Evolutionary conservation across 2,329 filamentous ascomycete genomes (phyloP).

Genomic region (Monosporascus cannonballus): DNA sequence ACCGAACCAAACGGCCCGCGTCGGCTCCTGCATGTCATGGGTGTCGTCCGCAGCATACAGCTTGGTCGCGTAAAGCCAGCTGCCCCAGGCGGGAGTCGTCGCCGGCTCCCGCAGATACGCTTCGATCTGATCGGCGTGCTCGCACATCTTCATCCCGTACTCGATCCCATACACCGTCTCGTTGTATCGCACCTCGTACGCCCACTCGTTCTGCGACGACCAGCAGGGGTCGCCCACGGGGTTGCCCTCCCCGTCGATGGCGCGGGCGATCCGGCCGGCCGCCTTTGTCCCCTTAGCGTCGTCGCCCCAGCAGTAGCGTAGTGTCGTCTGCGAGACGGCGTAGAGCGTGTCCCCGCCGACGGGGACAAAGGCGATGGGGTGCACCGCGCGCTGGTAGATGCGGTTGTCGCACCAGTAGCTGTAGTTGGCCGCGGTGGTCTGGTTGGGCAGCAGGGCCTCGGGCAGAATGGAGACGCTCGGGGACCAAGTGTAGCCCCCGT

Average conservation of each 20-base stretch:
- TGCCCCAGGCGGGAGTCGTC: slow-evolving; percentile 13
- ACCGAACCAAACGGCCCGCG: slow-evolving; percentile 15
- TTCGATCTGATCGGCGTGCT: slow-evolving; percentile 1
- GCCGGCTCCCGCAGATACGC: slow-evolving; percentile 4
- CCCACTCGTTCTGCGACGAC: slow-evolving; percentile 14
- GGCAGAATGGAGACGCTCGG: slow-evolving; percentile 11
- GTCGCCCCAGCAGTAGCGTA: slow-evolving; percentile 5
- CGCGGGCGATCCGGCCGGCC: slow-evolving; percentile 11
- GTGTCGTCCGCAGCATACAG: slow-evolving; percentile 10
- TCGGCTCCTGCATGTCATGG: slow-evolving; percentile 19
- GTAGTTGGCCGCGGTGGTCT: slow-evolving; percentile 15
- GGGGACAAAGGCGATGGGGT: neutral
- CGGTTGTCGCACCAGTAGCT: slow-evolving; percentile 18
- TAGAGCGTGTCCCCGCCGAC: slow-evolving; percentile 9
- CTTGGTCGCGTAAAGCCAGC: slow-evolving; percentile 15
- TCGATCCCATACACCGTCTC: slow-evolving; percentile 15
- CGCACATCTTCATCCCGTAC: slow-evolving; percentile 15
- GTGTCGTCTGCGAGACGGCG: slow-evolving; percentile 13
- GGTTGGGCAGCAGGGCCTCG: slow-evolving; percentile 18
- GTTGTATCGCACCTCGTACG: slow-evolving; percentile 8
- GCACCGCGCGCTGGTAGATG: slow-evolving; percentile 14
- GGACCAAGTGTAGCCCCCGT: slow-evolving; percentile 16
- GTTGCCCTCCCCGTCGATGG: slow-evolving; percentile 8
- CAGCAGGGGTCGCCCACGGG: slow-evolving; percentile 14
- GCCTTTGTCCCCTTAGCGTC: slow-evolving; percentile 1